These are phyloP conservation scores for Fraxinus albicans DNA, from an alignment of 305 asterid genomes.

Conservation along the genomic window DNA sequence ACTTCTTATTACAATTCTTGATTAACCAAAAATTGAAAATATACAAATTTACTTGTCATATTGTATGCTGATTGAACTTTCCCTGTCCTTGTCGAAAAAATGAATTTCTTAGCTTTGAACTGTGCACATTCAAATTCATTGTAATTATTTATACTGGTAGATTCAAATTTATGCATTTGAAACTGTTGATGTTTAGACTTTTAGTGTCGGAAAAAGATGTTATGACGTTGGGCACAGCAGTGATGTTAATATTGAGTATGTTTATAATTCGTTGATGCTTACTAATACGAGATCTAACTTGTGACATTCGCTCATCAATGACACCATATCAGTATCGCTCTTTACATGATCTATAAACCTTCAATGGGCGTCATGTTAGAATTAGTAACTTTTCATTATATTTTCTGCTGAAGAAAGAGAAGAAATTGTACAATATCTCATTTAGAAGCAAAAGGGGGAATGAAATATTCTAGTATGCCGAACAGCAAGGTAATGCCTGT, in stretches of 20 bases:
- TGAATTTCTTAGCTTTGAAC: slow-evolving; percentile 22
- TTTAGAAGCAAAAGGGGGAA: neutral
- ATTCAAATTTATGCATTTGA: slow-evolving; percentile 13
- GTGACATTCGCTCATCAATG: neutral
- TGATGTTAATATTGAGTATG: neutral
- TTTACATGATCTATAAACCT: neutral
- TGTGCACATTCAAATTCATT: slow-evolving; percentile 26
- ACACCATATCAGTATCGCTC: neutral
- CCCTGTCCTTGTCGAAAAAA: neutral
- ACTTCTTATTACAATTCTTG: neutral
- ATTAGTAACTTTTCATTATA: neutral
- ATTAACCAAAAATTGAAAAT: slow-evolving; percentile 5
- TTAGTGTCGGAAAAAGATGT: neutral
- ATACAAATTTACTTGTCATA: slow-evolving; percentile 5
- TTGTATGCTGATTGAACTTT: neutral
- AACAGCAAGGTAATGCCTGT: neutral
- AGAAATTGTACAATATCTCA: neutral
- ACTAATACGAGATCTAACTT: neutral
- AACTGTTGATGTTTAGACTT: neutral
- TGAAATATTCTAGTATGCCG: neutral
- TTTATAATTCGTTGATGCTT: neutral
- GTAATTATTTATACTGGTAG: slow-evolving; percentile 19
- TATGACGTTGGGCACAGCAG: neutral
- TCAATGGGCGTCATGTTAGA: neutral
- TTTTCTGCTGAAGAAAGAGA: neutral